Base-by-base conservation (phyloP, 2,329 filamentous ascomycete genomes). In the Arthrinium puccinioides region DNA sequence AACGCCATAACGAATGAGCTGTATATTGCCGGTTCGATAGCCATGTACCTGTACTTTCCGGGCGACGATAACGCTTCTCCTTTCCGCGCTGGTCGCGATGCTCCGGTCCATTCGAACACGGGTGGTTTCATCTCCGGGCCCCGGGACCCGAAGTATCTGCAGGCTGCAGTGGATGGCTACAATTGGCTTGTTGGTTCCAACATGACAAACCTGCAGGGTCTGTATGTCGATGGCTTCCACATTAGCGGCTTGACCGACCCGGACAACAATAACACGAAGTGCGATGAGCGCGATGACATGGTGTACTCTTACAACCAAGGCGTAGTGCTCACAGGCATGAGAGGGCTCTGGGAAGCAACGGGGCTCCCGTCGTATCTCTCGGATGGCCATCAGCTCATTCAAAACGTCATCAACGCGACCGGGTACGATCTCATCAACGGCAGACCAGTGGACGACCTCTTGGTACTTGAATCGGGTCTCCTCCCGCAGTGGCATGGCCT, bases 241-340 rank as follows among this genome's bases (percentile, higher is more conserved):
- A 83, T 97, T 51, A 75, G 69, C 11, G 76, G 76, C 18, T 84
- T 72, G 62, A 63, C 66, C 19, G 73, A 77, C 39, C 62, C 65
- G 6, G 71, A 72, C 41, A 71, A 69, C 19, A 77, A 80, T 34
- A 87, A 84, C 39, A 80, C 76, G 1, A 70, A 76, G 44, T 96
- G 90, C 57, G 86, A 96, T 54, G 59, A 76, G 34, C 76, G 88
- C 33, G 86, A 95, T 58, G 79, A 89, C 48, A 90, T 88, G 80
- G 83, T 95, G 8, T 95, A 89, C 60, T 94, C 88, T 0, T 96
- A 97, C 65, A 97, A 97, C 61, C 90, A 97, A 60, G 90, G 89
- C 16, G 87, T 96, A 4, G 53, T 97, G 1, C 73, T 96, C 16
- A 88, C 85, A 5, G 89, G 87, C 10, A 76, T 87, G 38, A 76